Evolutionary conservation across 2,329 filamentous ascomycete species (phyloP).

Genomic region (Davidsoniella australis): DNA sequence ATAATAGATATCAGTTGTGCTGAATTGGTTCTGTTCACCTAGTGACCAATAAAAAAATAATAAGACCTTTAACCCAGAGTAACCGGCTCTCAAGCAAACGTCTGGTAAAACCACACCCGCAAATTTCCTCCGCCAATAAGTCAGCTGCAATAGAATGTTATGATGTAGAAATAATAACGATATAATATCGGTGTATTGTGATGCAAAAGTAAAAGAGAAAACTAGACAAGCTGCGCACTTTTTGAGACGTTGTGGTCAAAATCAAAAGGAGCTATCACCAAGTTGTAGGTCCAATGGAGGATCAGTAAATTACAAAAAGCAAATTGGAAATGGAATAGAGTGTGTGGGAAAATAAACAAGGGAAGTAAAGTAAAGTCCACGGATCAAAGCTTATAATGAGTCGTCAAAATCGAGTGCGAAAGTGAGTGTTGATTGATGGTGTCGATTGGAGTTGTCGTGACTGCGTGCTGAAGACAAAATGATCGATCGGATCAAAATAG

Average conservation of each 20-base stretch:
- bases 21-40: neutral
- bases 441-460: neutral
- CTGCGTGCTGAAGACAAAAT: neutral
- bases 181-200: slow-evolving; percentile 11
- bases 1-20: too few species aligned
- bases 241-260: neutral
- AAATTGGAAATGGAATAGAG: neutral
- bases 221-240: slow-evolving; percentile 3
- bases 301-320: slow-evolving; percentile 34
- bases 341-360: neutral
- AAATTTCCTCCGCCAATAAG: slow-evolving; percentile 10
- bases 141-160: slow-evolving; percentile 5
- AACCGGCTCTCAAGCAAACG: neutral
- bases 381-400: too few species aligned
- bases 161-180: slow-evolving; percentile 6
- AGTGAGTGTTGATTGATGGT: neutral
- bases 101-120: slow-evolving; percentile 3
- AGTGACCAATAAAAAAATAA: slow-evolving; percentile 1
- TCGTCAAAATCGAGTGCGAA: neutral
- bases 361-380: neutral
- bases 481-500: neutral
- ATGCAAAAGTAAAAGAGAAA: slow-evolving; percentile 1
- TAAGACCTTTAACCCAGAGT: too few species aligned
- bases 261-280: slow-evolving; percentile 11
- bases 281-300: slow-evolving; percentile 14